A percentile compares a stretch with the other conserved stretches of the same genome.
Conservation (phyloP, 306 rosid species). For the Fragaria iinumae region DNA sequence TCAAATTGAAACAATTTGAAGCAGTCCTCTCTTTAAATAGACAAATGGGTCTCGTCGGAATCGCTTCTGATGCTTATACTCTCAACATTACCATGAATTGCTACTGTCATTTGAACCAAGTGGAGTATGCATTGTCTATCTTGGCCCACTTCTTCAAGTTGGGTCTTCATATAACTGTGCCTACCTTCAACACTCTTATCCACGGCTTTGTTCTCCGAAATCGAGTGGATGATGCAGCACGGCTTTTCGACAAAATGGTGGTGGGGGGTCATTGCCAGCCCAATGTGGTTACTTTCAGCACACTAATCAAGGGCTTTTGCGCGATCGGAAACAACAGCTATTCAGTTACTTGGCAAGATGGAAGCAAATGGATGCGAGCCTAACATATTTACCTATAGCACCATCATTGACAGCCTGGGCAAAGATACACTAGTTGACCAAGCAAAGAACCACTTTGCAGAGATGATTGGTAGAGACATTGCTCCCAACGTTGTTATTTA, state of each 20-base stretch:
- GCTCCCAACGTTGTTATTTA: no score
- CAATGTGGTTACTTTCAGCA: not conserved
- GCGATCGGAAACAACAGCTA: not conserved
- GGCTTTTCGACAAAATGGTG: not conserved
- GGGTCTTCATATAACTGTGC: not conserved
- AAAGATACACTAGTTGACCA: no score
- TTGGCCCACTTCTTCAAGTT: conserved; percentile 20
- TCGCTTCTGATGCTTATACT: conserved; percentile 18
- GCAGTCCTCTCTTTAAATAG: conserved; percentile 19
- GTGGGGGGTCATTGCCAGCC: not conserved
- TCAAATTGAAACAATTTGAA: conserved; percentile 20
- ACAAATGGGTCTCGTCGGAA: conserved; percentile 13
- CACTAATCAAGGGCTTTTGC: not conserved
- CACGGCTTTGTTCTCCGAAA: no score
- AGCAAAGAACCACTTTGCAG: no score
- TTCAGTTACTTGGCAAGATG: not conserved
- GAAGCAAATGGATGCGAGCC: not conserved
- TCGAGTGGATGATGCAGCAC: no score
- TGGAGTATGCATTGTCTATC: conserved; percentile 22
- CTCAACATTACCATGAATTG: conserved; percentile 37
- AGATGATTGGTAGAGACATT: no score
- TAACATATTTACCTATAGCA: not conserved
- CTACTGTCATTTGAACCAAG: conserved; percentile 24
- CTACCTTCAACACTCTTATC: no score
- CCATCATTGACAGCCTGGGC: not conserved